Base-by-base conservation (phyloP, 371 early-diverging fungal genomes). In the Mortierella sp. region DNA sequence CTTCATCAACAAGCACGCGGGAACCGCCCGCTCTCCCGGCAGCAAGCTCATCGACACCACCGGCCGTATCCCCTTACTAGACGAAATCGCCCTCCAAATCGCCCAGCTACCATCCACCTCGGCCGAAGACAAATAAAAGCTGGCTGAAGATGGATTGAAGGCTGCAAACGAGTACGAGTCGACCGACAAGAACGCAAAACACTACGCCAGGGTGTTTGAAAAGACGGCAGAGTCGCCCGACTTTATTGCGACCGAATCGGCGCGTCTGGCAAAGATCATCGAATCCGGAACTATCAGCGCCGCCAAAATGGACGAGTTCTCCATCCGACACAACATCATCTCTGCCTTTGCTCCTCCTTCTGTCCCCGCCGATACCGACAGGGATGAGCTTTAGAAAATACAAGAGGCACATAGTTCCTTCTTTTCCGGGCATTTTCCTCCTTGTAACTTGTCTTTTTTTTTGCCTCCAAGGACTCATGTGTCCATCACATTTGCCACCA, bases 1-100 rank as follows among this genome's bases (percentile, higher is more conserved):
- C 1, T 97, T 92, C 86, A 87, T 97, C 79, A 98, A 97, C 91
- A 90, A 94, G 77, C 87, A 94, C 44, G 93, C 94, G 74, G 94
- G 94, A 34, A 95, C 96, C 6, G 85, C 93, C 24, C 93, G 97
- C 68, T 73, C 88, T 31, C 89, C 88, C 6, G 96, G 95, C 53
- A 97, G 98, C 63, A 66, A 52, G 14, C 50, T 71, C 1, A 22
- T 44, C 40, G 26, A 10, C 13, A 58, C 88, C 81, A 95, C 94
- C 52, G 97, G 96, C 31, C 91, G 92, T 64, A 87, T 94, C 55
- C 80, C 76, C 34, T 85, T 85, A 2, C 86, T 97, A 65, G 95
- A 95, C 77, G 85, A 83, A 2, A 76, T 92, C 26, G 95, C 90
- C 9, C 73, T 86, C 65, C 82, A 92, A 76, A 95, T 94, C 80